phyloP scores from a whole-genome alignment of 108 stramenopile species.

The Schizochytrium sp. region DNA sequence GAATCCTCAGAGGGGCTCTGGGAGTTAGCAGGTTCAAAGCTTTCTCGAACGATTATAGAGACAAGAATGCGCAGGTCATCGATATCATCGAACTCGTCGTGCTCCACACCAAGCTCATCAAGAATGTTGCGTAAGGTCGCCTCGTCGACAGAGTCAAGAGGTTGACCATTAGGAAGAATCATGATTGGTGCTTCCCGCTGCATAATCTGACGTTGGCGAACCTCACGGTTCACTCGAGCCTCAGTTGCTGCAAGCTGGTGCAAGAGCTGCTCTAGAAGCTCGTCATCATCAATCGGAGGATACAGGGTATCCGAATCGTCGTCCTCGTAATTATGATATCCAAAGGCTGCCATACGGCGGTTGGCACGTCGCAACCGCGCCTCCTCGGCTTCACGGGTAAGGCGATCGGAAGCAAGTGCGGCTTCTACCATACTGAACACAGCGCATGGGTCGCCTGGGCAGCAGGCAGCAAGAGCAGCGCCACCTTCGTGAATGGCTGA shows the following conservation, averaged over 20 bases:
- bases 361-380: no score
- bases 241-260: neutral
- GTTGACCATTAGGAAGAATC: neutral
- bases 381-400: no score
- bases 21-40: neutral
- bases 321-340: neutral
- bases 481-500: neutral
- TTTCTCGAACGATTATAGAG: neutral
- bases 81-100: slow-evolving; percentile 2
- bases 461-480: slow-evolving; percentile 4
- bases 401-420: neutral
- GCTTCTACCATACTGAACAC: slow-evolving; percentile 12
- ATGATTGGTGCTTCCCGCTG: neutral
- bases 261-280: neutral
- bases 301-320: neutral
- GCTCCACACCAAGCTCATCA: neutral
- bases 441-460: slow-evolving; percentile 8
- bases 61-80: slow-evolving; percentile 20
- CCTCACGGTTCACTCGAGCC: neutral
- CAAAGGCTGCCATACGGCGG: no score
- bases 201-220: neutral
- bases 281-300: neutral
- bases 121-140: neutral
- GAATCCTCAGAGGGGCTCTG: neutral
- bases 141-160: neutral